These are phyloP conservation scores for Rhizopus delemar DNA, from an alignment of 371 early-diverging fungal species.

Conservation along the genomic window DNA sequence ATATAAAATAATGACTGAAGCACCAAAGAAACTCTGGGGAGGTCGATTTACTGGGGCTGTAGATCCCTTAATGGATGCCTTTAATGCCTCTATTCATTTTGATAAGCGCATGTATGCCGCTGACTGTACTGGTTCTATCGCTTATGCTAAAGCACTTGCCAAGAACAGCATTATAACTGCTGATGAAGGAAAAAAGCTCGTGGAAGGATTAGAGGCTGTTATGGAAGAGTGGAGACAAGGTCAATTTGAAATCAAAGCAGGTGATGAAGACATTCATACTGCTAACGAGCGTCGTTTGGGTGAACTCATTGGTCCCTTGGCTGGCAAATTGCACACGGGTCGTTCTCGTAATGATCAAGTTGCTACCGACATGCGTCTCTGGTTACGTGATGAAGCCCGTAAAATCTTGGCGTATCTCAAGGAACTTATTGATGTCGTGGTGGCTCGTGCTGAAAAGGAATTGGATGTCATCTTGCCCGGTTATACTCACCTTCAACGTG, in stretches of 20 bases:
- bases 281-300: slow-evolving; percentile 96
- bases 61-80: slow-evolving; percentile 94
- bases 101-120: slow-evolving; percentile 90
- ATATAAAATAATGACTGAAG: slow-evolving; percentile 18
- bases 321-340: slow-evolving; percentile 97
- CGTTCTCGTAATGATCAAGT: slow-evolving; percentile 96
- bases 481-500: slow-evolving; percentile 97
- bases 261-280: slow-evolving; percentile 98
- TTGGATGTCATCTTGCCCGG: slow-evolving; percentile 95
- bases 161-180: slow-evolving; percentile 74
- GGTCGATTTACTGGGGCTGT: slow-evolving; percentile 87
- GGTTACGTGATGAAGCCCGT: slow-evolving; percentile 81
- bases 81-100: slow-evolving; percentile 93
- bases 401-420: slow-evolving; percentile 66
- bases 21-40: slow-evolving; percentile 74
- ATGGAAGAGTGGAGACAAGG: slow-evolving; percentile 81
- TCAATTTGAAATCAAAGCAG: slow-evolving; percentile 72
- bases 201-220: slow-evolving; percentile 75
- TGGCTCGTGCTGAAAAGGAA: slow-evolving; percentile 82
- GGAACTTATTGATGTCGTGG: slow-evolving; percentile 72
- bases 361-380: slow-evolving; percentile 96
- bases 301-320: slow-evolving; percentile 88
- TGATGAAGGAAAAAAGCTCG: slow-evolving; percentile 72
- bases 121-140: slow-evolving; percentile 87
- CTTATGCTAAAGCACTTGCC: slow-evolving; percentile 86